Percentiles rank a stretch among this genome's conserved stretches.
phyloP scores from a whole-genome alignment of 2,329 filamentous ascomycete genomes.

The Macroventuria anomochaeta region DNA sequence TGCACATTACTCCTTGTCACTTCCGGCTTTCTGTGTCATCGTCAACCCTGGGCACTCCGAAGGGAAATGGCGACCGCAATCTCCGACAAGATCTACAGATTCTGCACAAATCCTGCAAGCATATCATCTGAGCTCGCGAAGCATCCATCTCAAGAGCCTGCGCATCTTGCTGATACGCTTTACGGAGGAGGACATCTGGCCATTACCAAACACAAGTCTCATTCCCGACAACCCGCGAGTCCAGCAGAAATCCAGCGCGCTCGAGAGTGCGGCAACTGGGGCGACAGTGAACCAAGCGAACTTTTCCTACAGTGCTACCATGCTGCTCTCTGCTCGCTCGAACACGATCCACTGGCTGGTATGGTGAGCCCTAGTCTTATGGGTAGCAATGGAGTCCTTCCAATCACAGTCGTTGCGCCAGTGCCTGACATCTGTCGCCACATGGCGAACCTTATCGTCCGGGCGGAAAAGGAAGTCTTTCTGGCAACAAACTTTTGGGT shows the following conservation, averaged over 20 bases:
- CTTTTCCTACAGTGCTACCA: constrained; percentile 73
- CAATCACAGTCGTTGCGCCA: constrained; percentile 72
- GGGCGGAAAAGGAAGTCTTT: constrained; percentile 74
- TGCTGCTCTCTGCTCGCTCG: constrained; percentile 65
- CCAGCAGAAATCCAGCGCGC: constrained; percentile 61
- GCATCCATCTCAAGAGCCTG: constrained; percentile 61
- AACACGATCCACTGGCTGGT: constrained; percentile 59
- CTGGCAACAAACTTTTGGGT: constrained; percentile 80
- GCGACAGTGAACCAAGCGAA: constrained; percentile 65
- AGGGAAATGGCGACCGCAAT: constrained; percentile 25
- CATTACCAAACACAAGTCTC: constrained; percentile 30
- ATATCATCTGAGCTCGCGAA: constrained; percentile 62
- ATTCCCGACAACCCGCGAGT: constrained; percentile 18
- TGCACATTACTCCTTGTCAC: neutral
- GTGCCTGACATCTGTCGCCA: constrained; percentile 75
- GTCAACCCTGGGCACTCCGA: neutral
- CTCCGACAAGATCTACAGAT: constrained; percentile 55
- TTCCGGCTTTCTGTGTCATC: constrained; percentile 3
- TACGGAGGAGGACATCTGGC: constrained; percentile 52
- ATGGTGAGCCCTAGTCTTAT: constrained; percentile 66
- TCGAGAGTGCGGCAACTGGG: constrained; percentile 71
- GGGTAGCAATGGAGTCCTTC: constrained; percentile 68
- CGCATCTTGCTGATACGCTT: constrained; percentile 62
- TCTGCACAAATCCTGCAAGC: constrained; percentile 65
- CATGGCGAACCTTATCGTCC: constrained; percentile 75